Evolutionary conservation across 495 filamentous ascomycete genomes (phyloP).

Genomic region (Neurospora africana): DNA sequence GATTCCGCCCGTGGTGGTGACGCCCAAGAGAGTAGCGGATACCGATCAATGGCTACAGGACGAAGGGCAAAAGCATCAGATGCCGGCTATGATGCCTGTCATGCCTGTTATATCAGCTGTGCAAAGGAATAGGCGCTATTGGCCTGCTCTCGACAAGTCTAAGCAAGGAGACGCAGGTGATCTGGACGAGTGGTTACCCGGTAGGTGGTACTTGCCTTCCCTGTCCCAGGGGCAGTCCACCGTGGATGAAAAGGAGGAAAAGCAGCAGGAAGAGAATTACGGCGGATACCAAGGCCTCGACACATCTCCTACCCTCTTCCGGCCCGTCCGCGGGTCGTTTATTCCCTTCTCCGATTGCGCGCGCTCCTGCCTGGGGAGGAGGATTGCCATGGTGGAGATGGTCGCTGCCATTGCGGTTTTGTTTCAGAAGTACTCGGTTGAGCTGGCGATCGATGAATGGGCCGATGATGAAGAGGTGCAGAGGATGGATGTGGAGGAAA

Average conservation of each 20-base stretch:
- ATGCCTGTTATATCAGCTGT: constrained; percentile 18
- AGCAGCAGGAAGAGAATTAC: constrained; percentile 39
- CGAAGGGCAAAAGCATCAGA: constrained; percentile 33
- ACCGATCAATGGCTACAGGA: constrained; percentile 30
- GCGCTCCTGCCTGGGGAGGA: constrained; percentile 55
- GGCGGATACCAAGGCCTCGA: constrained; percentile 45
- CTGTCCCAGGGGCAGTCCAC: not conserved
- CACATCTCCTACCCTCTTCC: constrained; percentile 43
- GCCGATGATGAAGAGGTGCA: constrained; percentile 51
- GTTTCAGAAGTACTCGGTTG: constrained; percentile 52
- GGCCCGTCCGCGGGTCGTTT: constrained; percentile 52
- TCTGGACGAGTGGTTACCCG: constrained; percentile 37
- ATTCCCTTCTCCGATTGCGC: constrained; percentile 66
- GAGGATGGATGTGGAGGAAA: constrained; percentile 38
- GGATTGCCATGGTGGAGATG: constrained; percentile 71
- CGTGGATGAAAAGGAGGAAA: constrained; percentile 9
- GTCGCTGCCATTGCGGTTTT: constrained; percentile 56
- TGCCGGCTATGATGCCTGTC: constrained; percentile 40
- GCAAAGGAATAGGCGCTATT: constrained; percentile 54
- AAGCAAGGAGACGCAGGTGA: constrained; percentile 28
- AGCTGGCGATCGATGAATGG: constrained; percentile 53
- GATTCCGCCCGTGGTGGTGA: constrained; percentile 48
- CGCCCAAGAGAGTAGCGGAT: constrained; percentile 47
- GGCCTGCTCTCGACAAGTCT: constrained; percentile 36
- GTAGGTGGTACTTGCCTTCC: constrained; percentile 33